These are phyloP conservation scores for Choiromyces venosus DNA, from an alignment of 495 filamentous ascomycete genomes.

Conservation along the genomic window DNA sequence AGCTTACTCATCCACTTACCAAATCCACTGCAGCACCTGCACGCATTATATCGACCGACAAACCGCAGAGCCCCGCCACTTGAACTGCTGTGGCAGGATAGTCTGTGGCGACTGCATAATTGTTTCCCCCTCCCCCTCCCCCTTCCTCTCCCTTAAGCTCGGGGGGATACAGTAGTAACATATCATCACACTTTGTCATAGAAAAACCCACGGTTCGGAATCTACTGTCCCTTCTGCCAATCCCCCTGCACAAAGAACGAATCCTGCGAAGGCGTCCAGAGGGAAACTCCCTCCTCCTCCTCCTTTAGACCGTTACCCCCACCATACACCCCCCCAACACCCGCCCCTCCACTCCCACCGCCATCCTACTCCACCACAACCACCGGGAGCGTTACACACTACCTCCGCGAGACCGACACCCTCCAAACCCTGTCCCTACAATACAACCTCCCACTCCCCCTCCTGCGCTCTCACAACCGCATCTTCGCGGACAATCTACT, in stretches of 20 bases:
- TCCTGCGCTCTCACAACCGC: conserved; percentile 57
- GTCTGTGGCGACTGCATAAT: conserved; percentile 65
- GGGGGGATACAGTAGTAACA: too few relatives aligned
- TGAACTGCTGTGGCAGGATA: conserved; percentile 60
- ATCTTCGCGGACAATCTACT: conserved; percentile 62
- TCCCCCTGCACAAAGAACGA: conserved; percentile 9
- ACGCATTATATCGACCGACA: neutral
- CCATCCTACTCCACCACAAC: conserved; percentile 30
- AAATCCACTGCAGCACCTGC: conserved; percentile 26
- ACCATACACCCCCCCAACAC: conserved; percentile 42
- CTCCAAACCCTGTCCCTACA: conserved; percentile 59
- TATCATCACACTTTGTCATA: conserved; percentile 32
- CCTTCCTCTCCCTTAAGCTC: neutral
- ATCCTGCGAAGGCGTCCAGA: conserved; percentile 32
- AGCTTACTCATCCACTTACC: conserved; percentile 18
- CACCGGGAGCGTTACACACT: conserved; percentile 59
- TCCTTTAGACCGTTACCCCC: conserved; percentile 44
- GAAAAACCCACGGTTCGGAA: conserved; percentile 62
- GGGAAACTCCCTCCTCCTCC: neutral
- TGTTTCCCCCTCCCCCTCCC: conserved; percentile 43
- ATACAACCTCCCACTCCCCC: conserved; percentile 57
- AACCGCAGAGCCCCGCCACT: conserved; percentile 46
- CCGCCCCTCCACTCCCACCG: conserved; percentile 35
- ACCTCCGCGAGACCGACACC: conserved; percentile 59
- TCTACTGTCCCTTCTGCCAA: conserved; percentile 60